These are phyloP conservation scores for Ceratocystiopsis brevicomis DNA, from an alignment of 2,329 filamentous ascomycete genomes.

Conservation along the genomic window DNA sequence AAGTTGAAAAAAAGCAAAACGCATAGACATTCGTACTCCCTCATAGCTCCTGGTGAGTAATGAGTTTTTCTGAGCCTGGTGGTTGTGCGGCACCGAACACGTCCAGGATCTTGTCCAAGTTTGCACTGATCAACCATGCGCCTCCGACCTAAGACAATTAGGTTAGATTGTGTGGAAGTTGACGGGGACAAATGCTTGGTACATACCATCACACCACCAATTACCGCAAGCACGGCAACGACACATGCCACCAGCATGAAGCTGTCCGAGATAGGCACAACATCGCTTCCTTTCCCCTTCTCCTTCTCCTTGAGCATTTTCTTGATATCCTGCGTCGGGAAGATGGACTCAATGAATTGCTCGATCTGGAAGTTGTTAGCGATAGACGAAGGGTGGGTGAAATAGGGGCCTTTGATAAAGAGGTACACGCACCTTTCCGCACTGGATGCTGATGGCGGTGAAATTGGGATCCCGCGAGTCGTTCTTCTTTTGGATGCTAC, in stretches of 20 bases:
- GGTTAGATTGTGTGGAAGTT: neutral
- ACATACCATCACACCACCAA: slow-evolving; percentile 66
- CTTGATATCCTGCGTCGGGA: slow-evolving; percentile 64
- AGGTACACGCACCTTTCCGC: slow-evolving; percentile 35
- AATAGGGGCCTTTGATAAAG: no score
- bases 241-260: slow-evolving; percentile 49
- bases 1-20: neutral
- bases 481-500: slow-evolving; percentile 82
- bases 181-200: neutral
- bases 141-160: slow-evolving; percentile 41
- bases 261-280: slow-evolving; percentile 37
- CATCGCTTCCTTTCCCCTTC: slow-evolving; percentile 21
- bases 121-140: slow-evolving; percentile 65
- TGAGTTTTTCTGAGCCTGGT: neutral
- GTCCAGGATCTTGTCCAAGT: slow-evolving; percentile 52
- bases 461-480: slow-evolving; percentile 85
- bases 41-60: slow-evolving; percentile 17
- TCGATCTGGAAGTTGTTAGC: slow-evolving; percentile 38
- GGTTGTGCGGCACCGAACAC: slow-evolving; percentile 7
- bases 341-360: slow-evolving; percentile 86
- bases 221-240: slow-evolving; percentile 46
- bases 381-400: no score
- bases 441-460: slow-evolving; percentile 75
- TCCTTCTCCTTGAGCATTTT: slow-evolving; percentile 24
- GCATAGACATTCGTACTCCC: no score